Base-by-base conservation (phyloP, 2,329 filamentous ascomycete species). In the Cryphonectria nitschkei region DNA sequence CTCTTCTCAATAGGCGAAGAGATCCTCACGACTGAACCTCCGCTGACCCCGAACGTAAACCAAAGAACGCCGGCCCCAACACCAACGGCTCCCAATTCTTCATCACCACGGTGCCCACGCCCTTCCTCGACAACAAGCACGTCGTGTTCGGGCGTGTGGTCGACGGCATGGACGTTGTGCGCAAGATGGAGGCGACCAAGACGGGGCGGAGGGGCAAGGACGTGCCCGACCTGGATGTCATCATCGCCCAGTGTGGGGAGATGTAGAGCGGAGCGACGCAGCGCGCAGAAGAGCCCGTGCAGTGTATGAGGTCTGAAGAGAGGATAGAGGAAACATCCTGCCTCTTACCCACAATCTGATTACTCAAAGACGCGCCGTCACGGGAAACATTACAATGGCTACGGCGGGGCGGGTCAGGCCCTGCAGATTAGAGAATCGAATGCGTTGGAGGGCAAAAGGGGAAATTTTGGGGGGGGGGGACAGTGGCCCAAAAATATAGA, bases 71-170 rank as follows among this genome's bases (percentile, higher is more conserved):
- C 39, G 95, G 95, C 0, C 92, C 93, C 68, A 92, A 98, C 82
- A 95, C 93, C 75, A 98, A 98, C 81, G 96, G 96, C 52, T 94
- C 90, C 72, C 96, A 98, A 79, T 99, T 99, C 86, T 99, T 99
- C 86, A 95, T 98, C 83, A 98, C 95, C 2, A 96, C 93, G 0
- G 92, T 92, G 1, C 86, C 92, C 6, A 96, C 95, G 0, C 93
- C 94, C 1, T 97, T 97, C 79, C 84, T 99, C 37, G 92, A 98
- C 81, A 89, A 88, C 78, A 98, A 98, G 83, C 96, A 99, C 80
- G 94, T 97, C 70, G 95, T 98, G 26, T 98, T 98, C 77, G 96
- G 96, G 66, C 91, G 93, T 79, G 95, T 98, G 1, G 85, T 94
- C 61, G 93, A 95, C 56, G 95, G 95, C 52, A 92, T 98, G 88